phyloP scores from a whole-genome alignment of 371 early-diverging fungal species.

The Rhizomucor pusillus region DNA sequence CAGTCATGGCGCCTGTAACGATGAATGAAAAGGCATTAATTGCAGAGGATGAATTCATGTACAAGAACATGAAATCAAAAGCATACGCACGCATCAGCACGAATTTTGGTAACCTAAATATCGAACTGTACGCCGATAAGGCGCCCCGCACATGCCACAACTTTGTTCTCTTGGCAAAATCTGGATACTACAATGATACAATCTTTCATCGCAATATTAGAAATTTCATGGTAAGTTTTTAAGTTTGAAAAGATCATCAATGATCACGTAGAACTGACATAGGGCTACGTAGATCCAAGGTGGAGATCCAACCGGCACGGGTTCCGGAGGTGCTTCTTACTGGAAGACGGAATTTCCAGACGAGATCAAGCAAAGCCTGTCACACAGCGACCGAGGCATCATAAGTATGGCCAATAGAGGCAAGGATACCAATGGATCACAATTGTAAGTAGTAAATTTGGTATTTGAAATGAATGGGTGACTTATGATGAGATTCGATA shows the following conservation, averaged over 20 bases:
- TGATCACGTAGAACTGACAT: not conserved
- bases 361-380: constrained; percentile 72
- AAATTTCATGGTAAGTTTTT: constrained; percentile 76
- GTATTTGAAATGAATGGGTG: not conserved
- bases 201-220: constrained; percentile 88
- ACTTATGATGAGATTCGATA: not conserved
- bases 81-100: constrained; percentile 79
- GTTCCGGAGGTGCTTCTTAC: constrained; percentile 82
- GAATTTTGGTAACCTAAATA: constrained; percentile 81
- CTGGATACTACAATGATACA: constrained; percentile 79
- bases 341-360: constrained; percentile 82
- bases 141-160: constrained; percentile 90
- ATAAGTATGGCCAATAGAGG: constrained; percentile 92
- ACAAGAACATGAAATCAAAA: constrained; percentile 70
- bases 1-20: constrained; percentile 73
- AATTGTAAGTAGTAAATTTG: constrained; percentile 69
- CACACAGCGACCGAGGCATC: constrained; percentile 77
- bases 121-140: constrained; percentile 83
- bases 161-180: constrained; percentile 82
- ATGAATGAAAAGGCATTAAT: constrained; percentile 66
- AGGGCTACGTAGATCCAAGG: constrained; percentile 71
- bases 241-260: not conserved
- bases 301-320: constrained; percentile 93
- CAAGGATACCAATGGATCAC: constrained; percentile 79
- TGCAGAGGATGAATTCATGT: constrained; percentile 86